Evolutionary conservation across 345 rosid species (phyloP), one percentile per base, ranked within the genome.

Genomic region (Boechera stricta): DNA sequence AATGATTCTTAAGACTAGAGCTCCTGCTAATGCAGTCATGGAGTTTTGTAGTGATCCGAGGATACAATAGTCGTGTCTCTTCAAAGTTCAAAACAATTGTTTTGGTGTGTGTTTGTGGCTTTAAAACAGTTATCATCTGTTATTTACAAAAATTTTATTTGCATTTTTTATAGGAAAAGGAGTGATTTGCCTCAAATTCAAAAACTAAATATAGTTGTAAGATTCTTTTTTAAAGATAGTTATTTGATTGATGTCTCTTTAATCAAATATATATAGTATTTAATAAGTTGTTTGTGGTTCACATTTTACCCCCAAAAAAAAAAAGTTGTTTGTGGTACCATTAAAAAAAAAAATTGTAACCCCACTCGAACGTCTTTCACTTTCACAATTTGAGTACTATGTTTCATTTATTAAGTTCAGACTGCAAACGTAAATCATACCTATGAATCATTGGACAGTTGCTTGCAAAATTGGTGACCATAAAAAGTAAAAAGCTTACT

Each of bases 1-100:
- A 77, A 95, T 95, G 99, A 38, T 89, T 72, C 73, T 92, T 80
- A 95, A 95, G 82, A 83, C 98, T 5, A 80, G 74, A 4, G 96
- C 97, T 58, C 96, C 94, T 4, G 88, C 87, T 11, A 85, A 76
- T 72, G 99, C 97, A 4, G 88, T 92, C 70, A 67, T 81, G 74
- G 91, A 93, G 59, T 85, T 84, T 71, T 75, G 57, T 69, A 48
- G 44, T 74, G 72, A 67, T 41, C 56, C 9, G 12, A 71, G 60
- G 56, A 63, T 68, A 59, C 64, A 66, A 42, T 55, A 71, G 10
- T 39, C 6, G 21, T n/a, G 0, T 49, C 10, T 16, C 11, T n/a
- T 47, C 8, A 47, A 47, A 47, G 52, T 15, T 47, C 18, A 47
- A 47, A 47, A 15, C 51, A 5, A 15, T 47, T 47, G 51, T 0